phyloP scores from a whole-genome alignment of 148 eudicot genomes.

The Camellia granthamiana region DNA sequence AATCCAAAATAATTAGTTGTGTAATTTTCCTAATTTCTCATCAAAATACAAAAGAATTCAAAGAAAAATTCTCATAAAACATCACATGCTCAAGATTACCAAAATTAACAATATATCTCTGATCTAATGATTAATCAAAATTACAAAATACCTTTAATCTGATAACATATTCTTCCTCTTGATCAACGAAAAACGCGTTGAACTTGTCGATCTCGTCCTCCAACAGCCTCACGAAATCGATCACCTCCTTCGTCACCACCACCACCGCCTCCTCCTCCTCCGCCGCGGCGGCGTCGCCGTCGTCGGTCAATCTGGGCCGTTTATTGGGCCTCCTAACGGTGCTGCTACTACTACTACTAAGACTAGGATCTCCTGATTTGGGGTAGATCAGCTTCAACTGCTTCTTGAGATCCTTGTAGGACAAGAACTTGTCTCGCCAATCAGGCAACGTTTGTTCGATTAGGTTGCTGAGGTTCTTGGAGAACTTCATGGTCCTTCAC shows the following conservation, averaged over 20 bases:
- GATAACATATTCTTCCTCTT: slow-evolving; percentile 69
- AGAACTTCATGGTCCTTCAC: slow-evolving; percentile 45
- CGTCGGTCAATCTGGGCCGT: not conserved
- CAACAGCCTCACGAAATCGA: slow-evolving; percentile 46
- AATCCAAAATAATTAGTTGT: too few species aligned
- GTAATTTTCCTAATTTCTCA: too few species aligned
- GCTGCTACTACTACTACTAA: slow-evolving; percentile 8
- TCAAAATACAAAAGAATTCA: too few species aligned
- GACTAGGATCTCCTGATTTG: not conserved
- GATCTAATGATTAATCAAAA: not conserved
- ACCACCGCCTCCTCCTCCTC: not conserved
- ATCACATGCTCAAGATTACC: too few species aligned
- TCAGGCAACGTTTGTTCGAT: slow-evolving; percentile 64
- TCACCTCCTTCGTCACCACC: slow-evolving; percentile 39
- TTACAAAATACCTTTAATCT: slow-evolving; percentile 44
- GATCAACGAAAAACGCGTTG: slow-evolving; percentile 57
- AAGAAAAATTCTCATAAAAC: too few species aligned
- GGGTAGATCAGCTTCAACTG: slow-evolving; percentile 46
- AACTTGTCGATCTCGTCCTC: slow-evolving; percentile 68
- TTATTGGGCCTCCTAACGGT: not conserved
- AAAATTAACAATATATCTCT: too few species aligned
- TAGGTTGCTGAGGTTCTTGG: slow-evolving; percentile 49
- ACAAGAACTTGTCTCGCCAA: slow-evolving; percentile 72
- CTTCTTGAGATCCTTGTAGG: slow-evolving; percentile 67
- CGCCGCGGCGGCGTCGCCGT: not conserved